Percentiles rank a stretch among this genome's conserved stretches.
phyloP scores from a whole-genome alignment of 75 land plant species.

The Cryptomeria japonica region DNA sequence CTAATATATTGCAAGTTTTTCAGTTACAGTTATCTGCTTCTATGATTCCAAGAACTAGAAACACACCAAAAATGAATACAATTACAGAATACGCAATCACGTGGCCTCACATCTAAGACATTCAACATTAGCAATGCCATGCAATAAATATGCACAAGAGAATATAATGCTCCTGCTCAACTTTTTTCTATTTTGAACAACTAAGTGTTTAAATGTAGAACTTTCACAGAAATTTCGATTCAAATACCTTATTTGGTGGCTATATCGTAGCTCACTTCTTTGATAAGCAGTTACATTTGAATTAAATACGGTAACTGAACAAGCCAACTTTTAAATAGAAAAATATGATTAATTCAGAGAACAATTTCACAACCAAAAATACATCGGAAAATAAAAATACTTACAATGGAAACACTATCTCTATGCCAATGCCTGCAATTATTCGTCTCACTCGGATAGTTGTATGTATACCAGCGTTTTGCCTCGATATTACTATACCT shows the following conservation, averaged over 20 bases:
- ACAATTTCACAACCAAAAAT: not conserved
- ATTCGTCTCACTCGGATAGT: conserved; percentile 86
- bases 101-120: not conserved
- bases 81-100: too few relatives aligned
- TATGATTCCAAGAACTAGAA: not conserved
- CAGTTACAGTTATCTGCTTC: too few relatives aligned
- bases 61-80: not conserved
- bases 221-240: not conserved
- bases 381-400: conserved; percentile 13
- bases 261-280: not conserved
- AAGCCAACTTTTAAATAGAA: not conserved
- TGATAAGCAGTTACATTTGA: not conserved
- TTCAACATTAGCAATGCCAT: not conserved
- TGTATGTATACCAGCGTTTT: conserved; percentile 87
- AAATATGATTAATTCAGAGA: not conserved
- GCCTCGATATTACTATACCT: conserved; percentile 92
- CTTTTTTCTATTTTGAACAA: not conserved
- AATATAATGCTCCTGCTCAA: not conserved
- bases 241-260: not conserved
- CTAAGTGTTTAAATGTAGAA: not conserved
- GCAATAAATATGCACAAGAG: not conserved
- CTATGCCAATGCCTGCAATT: conserved; percentile 91
- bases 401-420: conserved; percentile 97
- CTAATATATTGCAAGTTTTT: too few relatives aligned
- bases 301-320: not conserved